Percentiles rank a stretch among this genome's conserved stretches.
These are phyloP conservation scores for Lipomyces anomalus DNA, from an alignment of 805 yeast genomes.

Conservation along the genomic window DNA sequence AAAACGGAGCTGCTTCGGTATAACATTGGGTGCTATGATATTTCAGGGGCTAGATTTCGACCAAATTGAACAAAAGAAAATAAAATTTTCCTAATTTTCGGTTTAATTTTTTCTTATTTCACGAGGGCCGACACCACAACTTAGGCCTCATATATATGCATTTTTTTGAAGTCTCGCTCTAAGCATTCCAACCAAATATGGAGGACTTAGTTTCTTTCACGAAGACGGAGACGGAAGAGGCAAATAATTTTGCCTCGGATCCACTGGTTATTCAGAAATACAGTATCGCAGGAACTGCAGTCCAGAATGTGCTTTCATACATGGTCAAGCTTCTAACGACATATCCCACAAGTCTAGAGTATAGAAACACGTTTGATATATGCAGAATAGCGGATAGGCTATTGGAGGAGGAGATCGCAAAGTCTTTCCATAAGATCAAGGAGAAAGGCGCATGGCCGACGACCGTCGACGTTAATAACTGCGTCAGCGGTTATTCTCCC, in stretches of 20 bases:
- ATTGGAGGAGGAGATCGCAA: conserved; percentile 52
- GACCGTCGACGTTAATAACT: conserved; percentile 74
- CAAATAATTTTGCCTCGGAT: not conserved
- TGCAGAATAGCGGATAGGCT: conserved; percentile 80
- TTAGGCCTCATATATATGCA: too few relatives aligned
- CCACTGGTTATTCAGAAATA: not conserved
- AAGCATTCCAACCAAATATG: too few relatives aligned
- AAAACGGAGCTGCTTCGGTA: too few relatives aligned
- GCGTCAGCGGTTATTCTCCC: conserved; percentile 76
- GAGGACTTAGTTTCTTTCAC: too few relatives aligned
- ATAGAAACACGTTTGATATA: conserved; percentile 34
- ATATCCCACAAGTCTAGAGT: conserved; percentile 35
- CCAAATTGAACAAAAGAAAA: too few relatives aligned
- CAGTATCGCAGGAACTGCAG: not conserved
- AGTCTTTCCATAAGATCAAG: conserved; percentile 47
- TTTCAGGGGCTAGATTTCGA: too few relatives aligned
- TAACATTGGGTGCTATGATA: too few relatives aligned
- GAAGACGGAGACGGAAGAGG: too few relatives aligned
- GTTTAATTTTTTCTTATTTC: too few relatives aligned
- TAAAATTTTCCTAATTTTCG: too few relatives aligned
- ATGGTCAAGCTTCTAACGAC: not conserved
- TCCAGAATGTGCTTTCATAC: not conserved
- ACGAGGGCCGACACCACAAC: too few relatives aligned
- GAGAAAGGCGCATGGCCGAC: conserved; percentile 96
- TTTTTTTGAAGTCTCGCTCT: too few relatives aligned